A percentile compares a stretch with the other conserved stretches of the same genome.
These are phyloP conservation scores for Chaetomium fimeti DNA, from an alignment of 495 filamentous ascomycete species.

Conservation along the genomic window DNA sequence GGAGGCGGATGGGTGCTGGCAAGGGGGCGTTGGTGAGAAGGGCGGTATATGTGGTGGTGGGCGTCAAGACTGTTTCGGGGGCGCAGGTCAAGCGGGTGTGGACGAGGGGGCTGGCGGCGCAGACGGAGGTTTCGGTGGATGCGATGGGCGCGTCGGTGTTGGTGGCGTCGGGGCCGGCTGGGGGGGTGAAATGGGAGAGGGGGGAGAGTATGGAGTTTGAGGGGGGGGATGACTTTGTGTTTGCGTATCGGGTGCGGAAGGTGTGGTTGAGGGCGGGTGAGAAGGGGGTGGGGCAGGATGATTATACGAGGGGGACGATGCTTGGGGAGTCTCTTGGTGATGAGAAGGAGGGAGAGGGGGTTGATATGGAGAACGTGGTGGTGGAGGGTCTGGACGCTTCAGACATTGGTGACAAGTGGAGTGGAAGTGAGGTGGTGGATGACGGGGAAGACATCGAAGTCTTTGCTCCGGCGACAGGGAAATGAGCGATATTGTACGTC, in stretches of 20 bases:
- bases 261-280: background rate
- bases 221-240: constrained; percentile 4
- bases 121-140: background rate
- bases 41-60: background rate
- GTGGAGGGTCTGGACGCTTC: background rate
- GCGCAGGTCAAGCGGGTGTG: background rate
- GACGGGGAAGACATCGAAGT: background rate
- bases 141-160: background rate
- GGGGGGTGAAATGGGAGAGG: background rate
- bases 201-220: background rate
- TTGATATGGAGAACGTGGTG: background rate
- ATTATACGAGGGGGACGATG: background rate
- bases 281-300: background rate
- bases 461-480: background rate
- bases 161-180: background rate
- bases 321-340: background rate
- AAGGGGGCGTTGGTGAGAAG: background rate
- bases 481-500: too few relatives aligned
- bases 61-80: background rate
- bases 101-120: background rate
- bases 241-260: constrained; percentile 6
- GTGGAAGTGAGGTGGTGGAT: background rate
- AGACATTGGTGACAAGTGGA: background rate
- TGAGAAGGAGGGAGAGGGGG: background rate
- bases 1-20: background rate